Percentiles rank a stretch among this genome's conserved stretches.
Conservation (phyloP, 805 yeast species). For the Yarrowia keelungensis region DNA sequence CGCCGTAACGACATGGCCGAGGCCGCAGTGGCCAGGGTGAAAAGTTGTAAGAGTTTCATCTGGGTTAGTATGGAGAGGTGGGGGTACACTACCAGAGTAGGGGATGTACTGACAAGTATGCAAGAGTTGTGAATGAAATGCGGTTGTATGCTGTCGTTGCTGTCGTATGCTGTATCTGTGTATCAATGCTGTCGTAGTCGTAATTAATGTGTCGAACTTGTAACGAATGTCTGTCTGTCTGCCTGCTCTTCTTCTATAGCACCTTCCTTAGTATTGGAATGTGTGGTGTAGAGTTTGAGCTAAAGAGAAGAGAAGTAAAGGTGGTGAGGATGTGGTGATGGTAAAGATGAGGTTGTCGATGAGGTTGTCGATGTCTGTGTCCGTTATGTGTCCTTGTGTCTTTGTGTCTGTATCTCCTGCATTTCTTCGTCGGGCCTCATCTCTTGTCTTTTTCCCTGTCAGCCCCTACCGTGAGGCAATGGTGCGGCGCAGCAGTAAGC, state of each 20-base stretch:
- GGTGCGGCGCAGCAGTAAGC: slow-evolving; percentile 25
- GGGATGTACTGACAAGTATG: no score
- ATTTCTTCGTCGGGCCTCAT: no score
- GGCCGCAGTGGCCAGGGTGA: slow-evolving; percentile 9
- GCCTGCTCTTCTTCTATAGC: not conserved
- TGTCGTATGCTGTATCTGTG: no score
- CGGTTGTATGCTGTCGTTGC: no score
- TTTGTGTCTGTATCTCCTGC: not conserved
- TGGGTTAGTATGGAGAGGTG: slow-evolving; percentile 1
- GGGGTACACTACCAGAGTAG: not conserved
- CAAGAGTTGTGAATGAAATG: no score
- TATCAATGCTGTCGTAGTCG: no score
- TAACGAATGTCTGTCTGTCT: no score
- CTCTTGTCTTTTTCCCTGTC: not conserved
- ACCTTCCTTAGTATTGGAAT: slow-evolving; percentile 5
- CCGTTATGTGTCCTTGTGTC: no score
- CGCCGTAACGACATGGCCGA: slow-evolving; percentile 36
- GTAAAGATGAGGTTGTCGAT: not conserved
- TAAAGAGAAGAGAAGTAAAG: not conserved
- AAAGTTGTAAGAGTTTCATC: slow-evolving; percentile 14
- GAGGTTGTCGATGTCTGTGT: not conserved
- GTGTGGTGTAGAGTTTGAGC: slow-evolving; percentile 23
- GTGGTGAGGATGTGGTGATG: not conserved
- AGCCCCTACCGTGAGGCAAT: slow-evolving; percentile 21
- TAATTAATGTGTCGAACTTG: no score